phyloP scores from a whole-genome alignment of 768 basidiomycete species.

The Boletus pseudopeckii region DNA sequence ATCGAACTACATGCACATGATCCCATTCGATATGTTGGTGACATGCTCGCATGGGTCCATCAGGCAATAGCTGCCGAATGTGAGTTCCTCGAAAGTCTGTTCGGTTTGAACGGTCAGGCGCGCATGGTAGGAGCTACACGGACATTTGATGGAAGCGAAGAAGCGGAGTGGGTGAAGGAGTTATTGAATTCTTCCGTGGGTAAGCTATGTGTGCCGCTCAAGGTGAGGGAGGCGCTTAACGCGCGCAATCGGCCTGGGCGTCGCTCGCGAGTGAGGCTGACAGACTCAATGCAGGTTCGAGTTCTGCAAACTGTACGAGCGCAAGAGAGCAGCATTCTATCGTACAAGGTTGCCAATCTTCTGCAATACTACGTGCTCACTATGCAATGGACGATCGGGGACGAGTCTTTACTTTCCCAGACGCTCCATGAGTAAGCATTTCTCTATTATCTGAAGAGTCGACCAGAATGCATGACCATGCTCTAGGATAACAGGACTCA shows the following conservation, averaged over 20 bases:
- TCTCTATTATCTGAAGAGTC: too few species aligned
- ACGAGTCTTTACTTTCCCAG: constrained; percentile 70
- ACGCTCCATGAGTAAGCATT: constrained; percentile 73
- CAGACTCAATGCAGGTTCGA: constrained; percentile 50
- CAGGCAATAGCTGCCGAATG: constrained; percentile 93
- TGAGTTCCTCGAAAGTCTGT: constrained; percentile 88
- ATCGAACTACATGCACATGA: constrained; percentile 99
- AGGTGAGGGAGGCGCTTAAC: constrained; percentile 42
- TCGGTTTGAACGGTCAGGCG: constrained; percentile 50
- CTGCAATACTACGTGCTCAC: constrained; percentile 92
- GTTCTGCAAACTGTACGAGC: constrained; percentile 92
- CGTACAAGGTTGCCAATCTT: constrained; percentile 93
- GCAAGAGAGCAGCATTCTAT: constrained; percentile 89
- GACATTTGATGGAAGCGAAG: constrained; percentile 51
- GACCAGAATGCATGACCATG: background rate
- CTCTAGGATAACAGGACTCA: constrained; percentile 70
- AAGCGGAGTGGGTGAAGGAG: constrained; percentile 77
- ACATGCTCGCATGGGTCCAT: constrained; percentile 99
- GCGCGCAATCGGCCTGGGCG: background rate
- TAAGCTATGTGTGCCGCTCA: constrained; percentile 85
- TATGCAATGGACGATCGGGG: constrained; percentile 89
- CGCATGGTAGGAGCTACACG: constrained; percentile 78
- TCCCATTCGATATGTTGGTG: constrained; percentile 92
- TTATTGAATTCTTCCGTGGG: constrained; percentile 79
- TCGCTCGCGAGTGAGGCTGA: background rate